Evolutionary conservation across 163 green algal species (phyloP), one percentile per base, ranked within the genome.

Genomic region (Prototheca stagnorum): DNA sequence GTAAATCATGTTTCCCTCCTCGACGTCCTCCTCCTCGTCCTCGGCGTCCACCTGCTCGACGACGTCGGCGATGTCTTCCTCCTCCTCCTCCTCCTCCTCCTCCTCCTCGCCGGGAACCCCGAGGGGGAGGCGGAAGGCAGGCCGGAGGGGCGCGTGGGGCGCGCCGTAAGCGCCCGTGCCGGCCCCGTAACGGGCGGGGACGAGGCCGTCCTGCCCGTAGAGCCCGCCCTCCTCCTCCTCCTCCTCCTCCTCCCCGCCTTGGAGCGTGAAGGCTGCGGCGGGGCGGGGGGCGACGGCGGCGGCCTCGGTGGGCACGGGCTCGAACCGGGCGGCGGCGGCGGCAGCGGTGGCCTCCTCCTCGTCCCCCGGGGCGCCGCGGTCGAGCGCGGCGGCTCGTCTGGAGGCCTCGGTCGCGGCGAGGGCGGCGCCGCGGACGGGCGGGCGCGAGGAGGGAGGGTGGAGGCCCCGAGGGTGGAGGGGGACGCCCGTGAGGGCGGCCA

Each of bases 11-110:
- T n/a, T n/a, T n/a, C n/a, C 46, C n/a, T 68, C 59, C n/a, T n/a
- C n/a, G n/a, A n/a, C n/a, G n/a, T n/a, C n/a, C n/a, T n/a, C n/a
- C 36, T 62, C 61, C 11, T 70, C 61, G 16, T 64, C 54, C 29
- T 70, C 49, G 35, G 40, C 47, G 21, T 26, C 47, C 28, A 58
- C 26, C 2, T 48, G 53, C 2, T 42, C 59, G 15, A 21, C 53
- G 7, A 45, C 44, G 2, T 51, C 23, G 9, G 7, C 45, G 24
- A 56, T 56, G 21, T 44, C 51, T n/a, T n/a, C n/a, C n/a, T n/a
- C n/a, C 36, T 60, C 61, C 35, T 70, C 61, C 5, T 69, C 60
- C 2, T 46, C 43, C 26, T 59, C 51, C 2, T 49, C 53, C 22
- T 39, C 54, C 14, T 24, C 36, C 14, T 19, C 29, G 20, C 48